Base-by-base conservation (phyloP, 1,284 basidiomycete species). In the Apiotrichum veenhuisii region DNA sequence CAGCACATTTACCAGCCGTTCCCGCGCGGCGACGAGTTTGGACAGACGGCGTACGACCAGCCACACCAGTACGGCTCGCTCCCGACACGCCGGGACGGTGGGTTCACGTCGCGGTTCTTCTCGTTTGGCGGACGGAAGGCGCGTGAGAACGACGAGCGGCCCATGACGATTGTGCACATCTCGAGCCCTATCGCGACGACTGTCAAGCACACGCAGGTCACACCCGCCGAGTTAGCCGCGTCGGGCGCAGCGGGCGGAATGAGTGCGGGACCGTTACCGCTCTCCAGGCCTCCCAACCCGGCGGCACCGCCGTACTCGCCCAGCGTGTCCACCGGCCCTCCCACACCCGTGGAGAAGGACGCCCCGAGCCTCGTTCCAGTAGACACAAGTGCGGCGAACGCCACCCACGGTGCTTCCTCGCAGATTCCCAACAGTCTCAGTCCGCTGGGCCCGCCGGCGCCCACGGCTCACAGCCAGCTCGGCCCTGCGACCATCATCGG, bases 91-190 rank as follows among this genome's bases (percentile, higher is more conserved):
- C 36, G 42, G 33, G 46, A 48, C 14, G 46, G 46, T 4, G 33
- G 41, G 3, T 52, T 52, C 25, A 45, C 55, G 20, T 55, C 53
- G 42, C 58, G 58, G 2, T 50, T 60, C 38, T 60, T 60, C 33
- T 44, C 36, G 11, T 50, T 53, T 33, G 50, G 57, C 27, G 36
- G 37, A 2, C 43, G 42, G 18, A 44, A 34, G 27, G 33, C 49
- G 17, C 47, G 45, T 23, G 47, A 43, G 30, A 11, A 33, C 41
- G 60, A 62, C 17, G 45, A 48, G 20, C 25, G 44, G 36, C 54
- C 45, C n/a, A 50, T 50, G 40, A 54, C 57, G 1, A 58, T 58
- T 23, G 46, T 48, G 22, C 56, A 59, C 55, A 54, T 62, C 22
- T 54, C 52, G 18, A n/a, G 44, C 10, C 60, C 60, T 11, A 50